Evolutionary conservation across 768 basidiomycete species (phyloP), one percentile per base, ranked within the genome.

Genomic region (Suillus variegatus): DNA sequence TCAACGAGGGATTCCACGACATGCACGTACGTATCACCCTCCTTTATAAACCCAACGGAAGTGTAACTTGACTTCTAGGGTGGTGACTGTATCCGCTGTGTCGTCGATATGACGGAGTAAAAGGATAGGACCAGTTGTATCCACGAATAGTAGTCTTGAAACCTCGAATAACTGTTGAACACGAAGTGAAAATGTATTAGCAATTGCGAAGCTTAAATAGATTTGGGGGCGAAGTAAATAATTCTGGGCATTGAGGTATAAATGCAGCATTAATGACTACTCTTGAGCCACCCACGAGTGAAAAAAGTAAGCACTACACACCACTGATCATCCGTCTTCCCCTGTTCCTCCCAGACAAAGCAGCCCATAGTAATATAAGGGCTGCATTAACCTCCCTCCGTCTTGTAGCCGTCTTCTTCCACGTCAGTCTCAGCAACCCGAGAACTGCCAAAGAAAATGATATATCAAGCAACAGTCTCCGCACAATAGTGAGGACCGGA

Each of bases 81-180:
- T 55, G 95, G 95, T 18, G 84, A 92, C 58, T 97, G 95, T 76
- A 97, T 99, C 73, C 92, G 97, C 68, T 96, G 95, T 69, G 92
- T 99, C 12, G 92, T 98, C 52, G 89, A 97, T 77, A 96, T 98
- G 95, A 75, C 82, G 65, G 41, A 65, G 49, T 56, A 40, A 65
- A 56, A 35, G 36, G 41, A 64, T 20, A 55, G 46, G 65, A 25
- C 44, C 25, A 57, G 41, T 28, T 47, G 49, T 68, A 32, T 43
- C 18, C 58, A 28, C 25, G 58, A 60, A 60, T 43, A 6, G 25
- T 43, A 60, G 58, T 20, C 41, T 41, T 28, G 40, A 41, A 22
- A 58, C 22, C 8, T 58, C 22, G 22, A 41, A 41, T 41, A 60
- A 60, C 58, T 60, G 41, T 60, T 28, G 40, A 60, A 43, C 18